Percentiles rank a stretch among this genome's conserved stretches.
phyloP scores from a whole-genome alignment of 1,284 basidiomycete genomes.

The Dichomitus squalens region DNA sequence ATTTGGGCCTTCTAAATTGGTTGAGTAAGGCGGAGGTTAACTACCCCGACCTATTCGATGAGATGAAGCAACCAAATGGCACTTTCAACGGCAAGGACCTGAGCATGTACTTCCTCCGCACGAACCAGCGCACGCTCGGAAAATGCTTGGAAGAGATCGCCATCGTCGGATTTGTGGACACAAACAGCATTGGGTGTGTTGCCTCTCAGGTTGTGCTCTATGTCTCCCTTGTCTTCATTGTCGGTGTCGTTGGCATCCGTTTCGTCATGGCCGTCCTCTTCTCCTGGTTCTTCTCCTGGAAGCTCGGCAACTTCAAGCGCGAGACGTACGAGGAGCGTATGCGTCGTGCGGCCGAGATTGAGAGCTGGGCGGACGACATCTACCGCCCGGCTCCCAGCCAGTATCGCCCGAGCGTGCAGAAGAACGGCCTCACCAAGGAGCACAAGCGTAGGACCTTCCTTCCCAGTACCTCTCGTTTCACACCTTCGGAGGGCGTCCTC shows the following conservation, averaged over 20 bases:
- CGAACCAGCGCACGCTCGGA: conserved; percentile 65
- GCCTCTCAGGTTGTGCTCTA: conserved; percentile 95
- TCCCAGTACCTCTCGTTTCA: conserved; percentile 85
- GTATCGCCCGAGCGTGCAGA: conserved; percentile 87
- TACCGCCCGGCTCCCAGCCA: conserved; percentile 91
- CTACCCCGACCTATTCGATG: conserved; percentile 83
- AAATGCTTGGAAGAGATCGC: conserved; percentile 87
- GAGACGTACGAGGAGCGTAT: conserved; percentile 97
- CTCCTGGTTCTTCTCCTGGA: conserved; percentile 96
- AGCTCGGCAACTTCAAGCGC: conserved; percentile 89
- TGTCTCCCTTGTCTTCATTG: conserved; percentile 95
- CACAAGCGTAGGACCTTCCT: conserved; percentile 70
- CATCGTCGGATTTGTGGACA: conserved; percentile 93
- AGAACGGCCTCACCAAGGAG: conserved; percentile 64
- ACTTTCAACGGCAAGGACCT: conserved; percentile 86
- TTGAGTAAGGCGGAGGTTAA: conserved; percentile 77
- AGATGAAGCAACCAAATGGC: conserved; percentile 70
- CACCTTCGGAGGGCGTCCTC: conserved; percentile 72
- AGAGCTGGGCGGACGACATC: conserved; percentile 96
- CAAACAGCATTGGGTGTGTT: conserved; percentile 92
- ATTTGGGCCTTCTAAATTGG: conserved; percentile 85
- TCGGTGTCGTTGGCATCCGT: conserved; percentile 94
- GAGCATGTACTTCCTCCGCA: conserved; percentile 78
- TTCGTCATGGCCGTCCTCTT: conserved; percentile 98
- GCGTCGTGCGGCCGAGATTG: conserved; percentile 89